phyloP scores from a whole-genome alignment of 139 green algal genomes.

The Micromonas pusilla region DNA sequence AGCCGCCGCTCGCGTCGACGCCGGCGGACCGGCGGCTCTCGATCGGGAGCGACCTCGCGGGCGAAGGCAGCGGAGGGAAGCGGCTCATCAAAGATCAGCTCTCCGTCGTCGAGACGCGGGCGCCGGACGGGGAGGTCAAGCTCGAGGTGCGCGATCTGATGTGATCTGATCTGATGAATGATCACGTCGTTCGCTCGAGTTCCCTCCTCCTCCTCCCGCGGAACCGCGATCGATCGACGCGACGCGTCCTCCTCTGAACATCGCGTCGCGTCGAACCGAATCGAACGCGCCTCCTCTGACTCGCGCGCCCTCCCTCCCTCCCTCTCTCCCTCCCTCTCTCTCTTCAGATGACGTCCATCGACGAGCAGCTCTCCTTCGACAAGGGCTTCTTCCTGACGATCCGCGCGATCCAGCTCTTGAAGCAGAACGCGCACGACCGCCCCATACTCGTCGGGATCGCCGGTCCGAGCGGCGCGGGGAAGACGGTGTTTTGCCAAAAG shows the following conservation, averaged over 20 bases:
- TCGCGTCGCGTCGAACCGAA: not conserved
- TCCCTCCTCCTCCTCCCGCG: no score
- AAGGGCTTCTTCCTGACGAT: constrained; percentile 88
- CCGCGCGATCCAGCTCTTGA: constrained; percentile 52
- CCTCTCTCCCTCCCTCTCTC: not conserved
- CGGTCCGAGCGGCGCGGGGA: constrained; percentile 84
- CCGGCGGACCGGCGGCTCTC: not conserved
- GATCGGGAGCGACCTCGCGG: not conserved
- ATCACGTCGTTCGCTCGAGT: no score
- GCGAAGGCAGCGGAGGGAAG: not conserved
- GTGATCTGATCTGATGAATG: no score
- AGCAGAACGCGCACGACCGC: not conserved
- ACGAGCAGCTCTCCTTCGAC: constrained; percentile 77
- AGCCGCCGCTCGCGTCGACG: not conserved
- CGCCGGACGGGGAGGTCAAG: constrained; percentile 41
- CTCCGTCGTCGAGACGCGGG: constrained; percentile 5
- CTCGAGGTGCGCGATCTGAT: constrained; percentile 34
- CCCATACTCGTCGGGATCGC: constrained; percentile 64
- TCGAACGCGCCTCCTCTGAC: not conserved
- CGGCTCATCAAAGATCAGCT: constrained; percentile 32
- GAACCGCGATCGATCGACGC: no score
- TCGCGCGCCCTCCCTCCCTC: not conserved
- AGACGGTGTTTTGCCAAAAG: constrained; percentile 91
- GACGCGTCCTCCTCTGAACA: no score
- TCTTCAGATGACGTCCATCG: constrained; percentile 56